Evolutionary conservation across 1,284 basidiomycete species (phyloP), one percentile per base, ranked within the genome.

Genomic region (Pseudozyma tsukubaensis): DNA sequence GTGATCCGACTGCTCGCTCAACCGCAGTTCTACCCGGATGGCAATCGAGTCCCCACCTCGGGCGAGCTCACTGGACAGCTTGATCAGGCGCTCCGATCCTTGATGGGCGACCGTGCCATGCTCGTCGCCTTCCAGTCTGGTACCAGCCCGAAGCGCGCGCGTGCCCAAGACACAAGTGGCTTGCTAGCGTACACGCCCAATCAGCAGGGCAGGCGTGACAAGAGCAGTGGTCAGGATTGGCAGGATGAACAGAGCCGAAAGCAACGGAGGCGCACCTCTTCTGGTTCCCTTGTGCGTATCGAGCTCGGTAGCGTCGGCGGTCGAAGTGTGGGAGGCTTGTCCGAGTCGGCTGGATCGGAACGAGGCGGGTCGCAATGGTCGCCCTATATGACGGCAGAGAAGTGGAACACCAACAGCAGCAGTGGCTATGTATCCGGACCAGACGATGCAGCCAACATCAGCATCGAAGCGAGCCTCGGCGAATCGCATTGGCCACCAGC

Each of bases 11-110:
- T 65, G 34, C 62, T 71, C 0, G 53, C 54, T 1, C 68, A 52
- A 7, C 68, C 68, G 40, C 62, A 65, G 10, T 71, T 65, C 55
- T 71, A 71, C 18, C 68, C 68, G 14, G 68, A 65, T 24, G 68
- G 68, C 19, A 71, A 54, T 36, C 58, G 68, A 0, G 58, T 71
- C 8, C 34, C 54, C 19, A 57, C 54, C 1, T 18, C 59, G 1
- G 51, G 43, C 47, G 68, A 62, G 51, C 56, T 61, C 47, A 65
- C 42, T 5, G 68, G 68, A 1, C 50, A 61, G 45, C 53, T 71
- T 9, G 57, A 71, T 13, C 50, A 61, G n/a, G 58, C 68, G 16
- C 55, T 71, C 4, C 58, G 68, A 2, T 71, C 68, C 2, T 13
- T 71, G 29, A 21, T 64, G 47, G 61, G 56, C 18, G 67, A 70